Conservation (phyloP, 805 yeast species). For the Starmerella asiatica region DNA sequence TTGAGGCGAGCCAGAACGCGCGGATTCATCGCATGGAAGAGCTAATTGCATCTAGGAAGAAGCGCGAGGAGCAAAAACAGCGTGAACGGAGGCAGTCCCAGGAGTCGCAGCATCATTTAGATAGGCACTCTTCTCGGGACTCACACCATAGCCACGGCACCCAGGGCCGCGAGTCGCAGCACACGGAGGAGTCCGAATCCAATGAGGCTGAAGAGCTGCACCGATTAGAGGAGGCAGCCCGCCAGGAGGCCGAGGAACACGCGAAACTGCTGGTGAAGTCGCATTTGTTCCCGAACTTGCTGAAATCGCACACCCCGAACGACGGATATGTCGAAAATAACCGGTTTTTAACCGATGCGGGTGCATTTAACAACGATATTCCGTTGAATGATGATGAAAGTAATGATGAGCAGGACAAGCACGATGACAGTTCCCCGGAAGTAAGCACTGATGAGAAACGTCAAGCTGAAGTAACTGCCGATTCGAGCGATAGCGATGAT, state of each 20-base stretch:
- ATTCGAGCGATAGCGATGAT: constrained; percentile 5
- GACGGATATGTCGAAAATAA: constrained; percentile 16
- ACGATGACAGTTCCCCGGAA: constrained; percentile 1
- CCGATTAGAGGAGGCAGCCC: constrained; percentile 9
- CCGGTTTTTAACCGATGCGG: constrained; percentile 10
- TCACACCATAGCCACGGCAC: not conserved
- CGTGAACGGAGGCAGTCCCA: not conserved
- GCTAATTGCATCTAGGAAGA: not conserved
- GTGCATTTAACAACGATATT: constrained; percentile 10
- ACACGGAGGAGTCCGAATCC: constrained; percentile 1
- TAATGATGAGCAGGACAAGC: not conserved
- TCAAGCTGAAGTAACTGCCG: constrained; percentile 1
- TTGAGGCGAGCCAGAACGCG: constrained; percentile 1
- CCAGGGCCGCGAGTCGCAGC: not conserved
- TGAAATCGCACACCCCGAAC: constrained; percentile 1
- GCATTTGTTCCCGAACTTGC: constrained; percentile 11
- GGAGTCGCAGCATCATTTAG: not conserved
- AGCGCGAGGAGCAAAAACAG: not conserved
- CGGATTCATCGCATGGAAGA: constrained; percentile 3
- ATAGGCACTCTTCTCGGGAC: not conserved
- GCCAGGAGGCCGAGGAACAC: constrained; percentile 19
- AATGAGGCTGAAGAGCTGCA: constrained; percentile 14
- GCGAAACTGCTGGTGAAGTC: constrained; percentile 19
- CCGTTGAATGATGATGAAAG: constrained; percentile 6
- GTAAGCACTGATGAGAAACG: constrained; percentile 2